These are phyloP conservation scores for Ascomycota sp. DNA, from an alignment of 2,329 filamentous ascomycete genomes.

Conservation along the genomic window DNA sequence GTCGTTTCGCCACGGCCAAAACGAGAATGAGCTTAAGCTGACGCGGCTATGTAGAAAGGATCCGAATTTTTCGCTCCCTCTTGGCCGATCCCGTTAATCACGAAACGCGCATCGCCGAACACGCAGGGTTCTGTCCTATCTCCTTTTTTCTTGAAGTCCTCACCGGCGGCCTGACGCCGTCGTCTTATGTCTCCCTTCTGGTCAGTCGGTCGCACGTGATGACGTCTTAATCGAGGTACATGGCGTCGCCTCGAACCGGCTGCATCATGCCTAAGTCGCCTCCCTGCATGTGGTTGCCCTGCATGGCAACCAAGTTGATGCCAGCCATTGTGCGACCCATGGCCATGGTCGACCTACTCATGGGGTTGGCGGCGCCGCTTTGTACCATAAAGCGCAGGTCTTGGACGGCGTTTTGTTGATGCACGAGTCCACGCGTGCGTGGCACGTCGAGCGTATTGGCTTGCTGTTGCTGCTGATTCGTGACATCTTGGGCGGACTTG, in stretches of 20 bases:
- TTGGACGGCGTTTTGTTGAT: constrained; percentile 9
- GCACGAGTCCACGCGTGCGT: constrained; percentile 17
- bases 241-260: constrained; percentile 23
- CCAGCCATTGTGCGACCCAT: constrained; percentile 25
- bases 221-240: constrained; percentile 27
- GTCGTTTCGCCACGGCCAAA: no score
- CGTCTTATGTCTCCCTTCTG: not conserved
- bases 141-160: no score
- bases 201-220: not conserved
- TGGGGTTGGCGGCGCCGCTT: constrained; percentile 15
- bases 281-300: constrained; percentile 17
- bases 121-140: no score
- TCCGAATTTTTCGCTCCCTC: no score
- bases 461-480: constrained; percentile 17
- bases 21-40: no score
- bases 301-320: constrained; percentile 21
- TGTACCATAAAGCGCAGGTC: constrained; percentile 23
- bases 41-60: no score
- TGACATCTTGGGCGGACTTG: constrained; percentile 15
- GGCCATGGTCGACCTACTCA: constrained; percentile 16
- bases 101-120: no score
- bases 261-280: constrained; percentile 26
- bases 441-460: constrained; percentile 22
- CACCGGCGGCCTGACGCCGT: not conserved
- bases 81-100: no score